Evolutionary conservation across 805 yeast genomes (phyloP).

Genomic region (Babjeviella inositovora): DNA sequence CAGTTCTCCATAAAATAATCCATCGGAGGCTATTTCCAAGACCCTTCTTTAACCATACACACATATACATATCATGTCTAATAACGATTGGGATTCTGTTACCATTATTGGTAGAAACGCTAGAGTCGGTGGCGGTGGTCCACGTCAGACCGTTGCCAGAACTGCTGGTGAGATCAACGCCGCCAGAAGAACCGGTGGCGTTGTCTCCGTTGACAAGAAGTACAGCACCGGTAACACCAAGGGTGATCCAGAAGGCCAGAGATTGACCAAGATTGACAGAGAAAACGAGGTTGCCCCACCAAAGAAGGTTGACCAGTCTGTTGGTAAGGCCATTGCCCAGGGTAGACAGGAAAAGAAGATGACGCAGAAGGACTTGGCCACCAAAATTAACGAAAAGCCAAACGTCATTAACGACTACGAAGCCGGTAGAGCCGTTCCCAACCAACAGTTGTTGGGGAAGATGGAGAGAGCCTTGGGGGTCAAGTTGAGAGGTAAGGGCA

Average conservation of each 20-base stretch:
- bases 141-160: conserved; percentile 72
- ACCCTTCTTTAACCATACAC: too few species aligned
- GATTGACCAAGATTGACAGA: conserved; percentile 85
- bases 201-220: conserved; percentile 86
- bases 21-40: too few species aligned
- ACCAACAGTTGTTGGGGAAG: conserved; percentile 86
- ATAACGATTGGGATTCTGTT: conserved; percentile 80
- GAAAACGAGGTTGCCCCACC: conserved; percentile 89
- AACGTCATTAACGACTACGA: conserved; percentile 92
- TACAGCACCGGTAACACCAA: conserved; percentile 52
- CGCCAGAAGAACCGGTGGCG: conserved; percentile 85
- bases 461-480: conserved; percentile 89
- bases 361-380: conserved; percentile 94
- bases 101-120: conserved; percentile 84
- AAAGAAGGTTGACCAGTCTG: conserved; percentile 68
- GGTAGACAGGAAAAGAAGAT: conserved; percentile 80
- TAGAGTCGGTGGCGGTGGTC: conserved; percentile 78
- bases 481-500: conserved; percentile 89
- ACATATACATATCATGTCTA: too few species aligned
- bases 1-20: too few species aligned
- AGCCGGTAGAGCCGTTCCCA: conserved; percentile 91
- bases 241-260: conserved; percentile 82
- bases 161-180: conserved; percentile 70
- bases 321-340: conserved; percentile 75
- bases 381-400: conserved; percentile 91